Evolutionary conservation across 2,329 filamentous ascomycete genomes (phyloP).

Genomic region (Stemphylium lycopersici): DNA sequence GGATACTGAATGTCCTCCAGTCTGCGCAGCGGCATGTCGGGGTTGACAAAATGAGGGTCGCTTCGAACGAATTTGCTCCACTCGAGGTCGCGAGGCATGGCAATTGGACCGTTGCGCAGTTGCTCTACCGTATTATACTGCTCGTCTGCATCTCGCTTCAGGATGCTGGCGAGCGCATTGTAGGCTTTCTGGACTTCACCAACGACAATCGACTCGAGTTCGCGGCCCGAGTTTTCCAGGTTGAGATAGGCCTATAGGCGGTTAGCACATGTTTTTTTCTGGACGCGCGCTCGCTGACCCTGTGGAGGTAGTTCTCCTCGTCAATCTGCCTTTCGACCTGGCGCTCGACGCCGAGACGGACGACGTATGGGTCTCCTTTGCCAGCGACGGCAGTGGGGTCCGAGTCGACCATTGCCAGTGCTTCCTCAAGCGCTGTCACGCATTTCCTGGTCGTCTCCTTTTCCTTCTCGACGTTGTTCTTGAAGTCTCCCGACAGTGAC

Average conservation of each 20-base stretch:
- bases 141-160: conserved; percentile 88
- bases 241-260: conserved; percentile 83
- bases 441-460: conserved; percentile 83
- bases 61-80: conserved; percentile 83
- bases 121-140: conserved; percentile 79
- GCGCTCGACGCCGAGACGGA: conserved; percentile 83
- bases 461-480: conserved; percentile 94
- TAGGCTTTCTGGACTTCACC: conserved; percentile 98
- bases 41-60: conserved; percentile 87
- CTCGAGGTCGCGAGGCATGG: conserved; percentile 93
- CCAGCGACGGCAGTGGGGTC: conserved; percentile 77
- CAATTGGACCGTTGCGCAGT: conserved; percentile 80
- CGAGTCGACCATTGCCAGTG: conserved; percentile 77
- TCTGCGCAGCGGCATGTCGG: conserved; percentile 76
- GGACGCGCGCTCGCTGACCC: conserved; percentile 60
- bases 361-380: conserved; percentile 89
- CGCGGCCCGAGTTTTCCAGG: conserved; percentile 88
- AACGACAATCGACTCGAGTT: conserved; percentile 94
- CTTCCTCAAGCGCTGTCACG: conserved; percentile 81
- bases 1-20: conserved; percentile 88
- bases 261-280: conserved; percentile 16
- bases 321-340: conserved; percentile 92
- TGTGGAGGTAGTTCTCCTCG: conserved; percentile 95
- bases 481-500: conserved; percentile 89
- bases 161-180: conserved; percentile 87